phyloP scores from a whole-genome alignment of 2,329 filamentous ascomycete species.

The Fusarium sp. region DNA sequence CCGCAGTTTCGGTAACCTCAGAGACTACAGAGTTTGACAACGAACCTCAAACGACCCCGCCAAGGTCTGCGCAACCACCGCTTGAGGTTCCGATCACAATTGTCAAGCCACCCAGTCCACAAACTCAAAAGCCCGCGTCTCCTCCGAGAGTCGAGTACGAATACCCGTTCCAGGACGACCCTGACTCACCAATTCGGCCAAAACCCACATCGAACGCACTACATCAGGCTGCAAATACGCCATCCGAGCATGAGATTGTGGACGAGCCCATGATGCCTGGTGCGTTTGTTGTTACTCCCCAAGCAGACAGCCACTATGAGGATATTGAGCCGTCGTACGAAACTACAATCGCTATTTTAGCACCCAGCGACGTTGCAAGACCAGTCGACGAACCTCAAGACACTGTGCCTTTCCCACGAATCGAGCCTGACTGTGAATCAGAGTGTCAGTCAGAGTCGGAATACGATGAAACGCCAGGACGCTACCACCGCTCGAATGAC shows the following conservation, averaged over 20 bases:
- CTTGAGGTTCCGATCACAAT: conserved; percentile 46
- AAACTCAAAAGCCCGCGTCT: conserved; percentile 35
- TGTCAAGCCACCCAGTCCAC: conserved; percentile 51
- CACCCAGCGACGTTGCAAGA: conserved; percentile 53
- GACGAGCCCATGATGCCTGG: conserved; percentile 46
- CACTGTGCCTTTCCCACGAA: conserved; percentile 53
- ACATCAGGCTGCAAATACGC: conserved; percentile 44
- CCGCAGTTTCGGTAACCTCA: conserved; percentile 71
- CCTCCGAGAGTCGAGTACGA: conserved; percentile 60
- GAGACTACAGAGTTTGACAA: conserved; percentile 78
- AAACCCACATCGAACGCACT: conserved; percentile 11
- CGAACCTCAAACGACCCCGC: conserved; percentile 74
- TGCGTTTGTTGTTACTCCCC: conserved; percentile 56
- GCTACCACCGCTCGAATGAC: conserved; percentile 47
- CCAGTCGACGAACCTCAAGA: conserved; percentile 29
- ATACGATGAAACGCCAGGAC: conserved; percentile 40
- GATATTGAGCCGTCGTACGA: conserved; percentile 50
- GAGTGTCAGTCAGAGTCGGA: conserved; percentile 57
- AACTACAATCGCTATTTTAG: conserved; percentile 65
- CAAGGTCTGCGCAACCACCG: conserved; percentile 53
- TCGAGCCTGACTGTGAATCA: conserved; percentile 55
- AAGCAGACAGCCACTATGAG: conserved; percentile 46
- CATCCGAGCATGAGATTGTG: conserved; percentile 6
- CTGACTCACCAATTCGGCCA: conserved; percentile 43
- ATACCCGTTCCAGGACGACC: conserved; percentile 65